Percentiles rank a stretch among this genome's conserved stretches.
Evolutionary conservation across 352 stramenopile species (phyloP).

Genomic region (Phytophthora hibernalis): DNA sequence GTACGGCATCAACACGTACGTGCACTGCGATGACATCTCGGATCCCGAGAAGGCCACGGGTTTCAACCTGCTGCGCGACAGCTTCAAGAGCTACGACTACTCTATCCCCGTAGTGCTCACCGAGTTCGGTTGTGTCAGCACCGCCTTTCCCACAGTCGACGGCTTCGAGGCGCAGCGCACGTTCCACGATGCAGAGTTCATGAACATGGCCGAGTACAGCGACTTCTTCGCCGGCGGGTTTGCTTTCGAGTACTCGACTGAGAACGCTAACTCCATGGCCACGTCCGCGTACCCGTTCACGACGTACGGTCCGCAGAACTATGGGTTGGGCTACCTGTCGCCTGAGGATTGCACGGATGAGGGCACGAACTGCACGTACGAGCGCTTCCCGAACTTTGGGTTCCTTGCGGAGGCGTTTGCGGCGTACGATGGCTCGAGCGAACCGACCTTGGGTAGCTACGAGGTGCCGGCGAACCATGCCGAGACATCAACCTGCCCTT

Average conservation of each 20-base stretch:
- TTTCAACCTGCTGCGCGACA: constrained; percentile 65
- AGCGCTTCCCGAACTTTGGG: constrained; percentile 75
- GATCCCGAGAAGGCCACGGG: constrained; percentile 52
- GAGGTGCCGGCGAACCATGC: constrained; percentile 27
- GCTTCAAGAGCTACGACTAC: constrained; percentile 70
- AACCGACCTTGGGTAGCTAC: constrained; percentile 43
- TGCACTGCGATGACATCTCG: constrained; percentile 71
- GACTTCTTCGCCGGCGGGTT: constrained; percentile 74
- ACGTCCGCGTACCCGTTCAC: constrained; percentile 71
- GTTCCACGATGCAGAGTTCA: constrained; percentile 72
- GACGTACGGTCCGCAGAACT: constrained; percentile 70
- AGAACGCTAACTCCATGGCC: constrained; percentile 73
- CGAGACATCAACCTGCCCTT: constrained; percentile 27
- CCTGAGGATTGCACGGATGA: constrained; percentile 67
- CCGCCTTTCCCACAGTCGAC: constrained; percentile 50
- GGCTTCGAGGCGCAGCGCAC: constrained; percentile 80
- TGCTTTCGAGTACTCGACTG: constrained; percentile 84
- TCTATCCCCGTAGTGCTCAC: constrained; percentile 44
- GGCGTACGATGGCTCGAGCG: constrained; percentile 38
- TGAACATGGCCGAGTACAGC: constrained; percentile 57
- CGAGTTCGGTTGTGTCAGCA: constrained; percentile 40
- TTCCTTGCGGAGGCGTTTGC: constrained; percentile 53
- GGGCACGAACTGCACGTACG: constrained; percentile 53
- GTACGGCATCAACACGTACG: constrained; percentile 89
- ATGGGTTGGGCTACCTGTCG: constrained; percentile 78